These are phyloP conservation scores for Boletus rufocinnamomeus DNA, from an alignment of 768 basidiomycete genomes.

Conservation along the genomic window DNA sequence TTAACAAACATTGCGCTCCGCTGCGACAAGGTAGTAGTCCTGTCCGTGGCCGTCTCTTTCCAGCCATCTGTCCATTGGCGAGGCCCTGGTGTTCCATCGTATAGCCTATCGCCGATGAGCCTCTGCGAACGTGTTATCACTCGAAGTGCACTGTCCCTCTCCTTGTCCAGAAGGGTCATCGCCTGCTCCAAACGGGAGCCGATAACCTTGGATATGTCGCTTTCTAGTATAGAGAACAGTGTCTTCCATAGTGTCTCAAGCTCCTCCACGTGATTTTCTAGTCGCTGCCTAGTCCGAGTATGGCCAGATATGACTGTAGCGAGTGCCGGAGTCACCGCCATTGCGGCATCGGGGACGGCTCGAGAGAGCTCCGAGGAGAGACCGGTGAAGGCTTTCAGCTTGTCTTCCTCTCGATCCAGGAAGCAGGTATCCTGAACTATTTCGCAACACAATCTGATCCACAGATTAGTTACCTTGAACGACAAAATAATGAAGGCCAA, in stretches of 20 bases:
- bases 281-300: conserved; percentile 43
- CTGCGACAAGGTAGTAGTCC: conserved; percentile 14
- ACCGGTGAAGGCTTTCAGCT: conserved; percentile 50
- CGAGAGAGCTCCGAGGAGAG: conserved; percentile 50
- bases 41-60: conserved; percentile 19
- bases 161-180: conserved; percentile 36
- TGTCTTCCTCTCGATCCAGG: conserved; percentile 48
- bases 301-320: conserved; percentile 47
- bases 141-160: conserved; percentile 30
- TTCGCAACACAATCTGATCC: conserved; percentile 46
- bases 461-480: conserved; percentile 14
- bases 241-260: conserved; percentile 50
- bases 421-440: conserved; percentile 45
- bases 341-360: conserved; percentile 44
- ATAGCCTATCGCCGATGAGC: conserved; percentile 2
- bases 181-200: conserved; percentile 35
- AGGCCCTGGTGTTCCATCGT: conserved; percentile 10
- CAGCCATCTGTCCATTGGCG: conserved; percentile 16
- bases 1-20: conserved; percentile 11
- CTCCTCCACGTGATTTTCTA: conserved; percentile 41
- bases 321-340: conserved; percentile 46
- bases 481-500: conserved; percentile 17
- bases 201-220: conserved; percentile 43
- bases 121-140: conserved; percentile 24
- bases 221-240: conserved; percentile 43